Evolutionary conservation across 331 rosid genomes (phyloP).

Genomic region (Malus hybrid): DNA sequence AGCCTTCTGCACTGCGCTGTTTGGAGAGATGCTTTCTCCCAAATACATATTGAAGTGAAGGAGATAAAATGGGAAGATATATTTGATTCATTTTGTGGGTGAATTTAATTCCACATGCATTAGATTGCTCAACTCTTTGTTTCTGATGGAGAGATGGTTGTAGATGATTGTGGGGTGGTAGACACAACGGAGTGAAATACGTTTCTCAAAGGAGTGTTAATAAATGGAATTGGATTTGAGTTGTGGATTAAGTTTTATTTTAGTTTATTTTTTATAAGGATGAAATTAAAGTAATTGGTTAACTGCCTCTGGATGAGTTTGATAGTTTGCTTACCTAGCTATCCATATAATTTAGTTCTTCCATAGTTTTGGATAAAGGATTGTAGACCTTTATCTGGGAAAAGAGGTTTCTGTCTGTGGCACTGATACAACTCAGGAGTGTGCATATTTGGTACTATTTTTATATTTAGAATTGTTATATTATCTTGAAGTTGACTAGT

Average conservation of each 20-base stretch:
- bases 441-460: neutral
- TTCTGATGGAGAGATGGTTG: neutral
- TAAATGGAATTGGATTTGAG: neutral
- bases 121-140: neutral
- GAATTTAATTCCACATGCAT: neutral
- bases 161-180: neutral
- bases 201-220: neutral
- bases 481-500: neutral
- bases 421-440: neutral
- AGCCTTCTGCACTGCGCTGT: neutral
- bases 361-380: neutral
- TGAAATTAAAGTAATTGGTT: neutral
- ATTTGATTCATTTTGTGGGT: neutral
- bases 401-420: neutral
- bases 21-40: neutral
- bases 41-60: neutral
- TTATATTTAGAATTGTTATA: neutral
- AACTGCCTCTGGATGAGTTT: neutral
- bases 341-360: neutral
- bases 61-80: neutral
- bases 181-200: neutral
- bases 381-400: neutral
- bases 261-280: neutral
- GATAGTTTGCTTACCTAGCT: neutral
- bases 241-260: slow-evolving; percentile 1